Conservation (phyloP, 495 filamentous ascomycete species). For the Penicillium dipodomyicola region DNA sequence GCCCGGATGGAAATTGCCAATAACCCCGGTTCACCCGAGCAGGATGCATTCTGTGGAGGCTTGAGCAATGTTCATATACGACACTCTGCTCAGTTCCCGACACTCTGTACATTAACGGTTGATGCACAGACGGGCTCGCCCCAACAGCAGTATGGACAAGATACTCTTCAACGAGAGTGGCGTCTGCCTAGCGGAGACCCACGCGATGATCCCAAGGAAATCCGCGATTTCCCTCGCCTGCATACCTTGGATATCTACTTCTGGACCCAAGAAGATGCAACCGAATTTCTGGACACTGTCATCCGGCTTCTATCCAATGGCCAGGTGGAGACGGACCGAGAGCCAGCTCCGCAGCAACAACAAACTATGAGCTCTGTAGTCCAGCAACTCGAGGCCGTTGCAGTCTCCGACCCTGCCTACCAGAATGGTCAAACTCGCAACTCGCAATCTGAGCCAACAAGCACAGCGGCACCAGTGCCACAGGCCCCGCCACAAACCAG, state of each 20-base stretch:
- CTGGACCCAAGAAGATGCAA: conserved; percentile 74
- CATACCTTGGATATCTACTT: conserved; percentile 89
- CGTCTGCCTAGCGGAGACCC: conserved; percentile 70
- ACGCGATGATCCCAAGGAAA: conserved; percentile 64
- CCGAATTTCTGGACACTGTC: conserved; percentile 65
- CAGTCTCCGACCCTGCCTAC: conserved; percentile 63
- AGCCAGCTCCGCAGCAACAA: conserved; percentile 48
- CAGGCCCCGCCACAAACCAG: conserved; percentile 20
- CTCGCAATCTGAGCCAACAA: conserved; percentile 38
- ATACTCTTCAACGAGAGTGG: conserved; percentile 62
- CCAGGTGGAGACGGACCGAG: conserved; percentile 54
- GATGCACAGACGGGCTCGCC: conserved; percentile 47
- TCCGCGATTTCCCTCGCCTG: conserved; percentile 71
- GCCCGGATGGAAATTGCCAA: conserved; percentile 84
- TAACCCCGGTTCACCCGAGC: conserved; percentile 77
- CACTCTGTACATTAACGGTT: conserved; percentile 71
- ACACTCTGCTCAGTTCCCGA: conserved; percentile 77
- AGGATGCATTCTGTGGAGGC: conserved; percentile 83
- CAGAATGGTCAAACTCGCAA: conserved; percentile 53
- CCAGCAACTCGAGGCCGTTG: conserved; percentile 78
- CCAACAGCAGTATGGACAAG: conserved; percentile 33
- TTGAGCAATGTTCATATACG: conserved; percentile 62
- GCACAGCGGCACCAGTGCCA: conserved; percentile 35
- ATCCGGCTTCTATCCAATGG: conserved; percentile 56
- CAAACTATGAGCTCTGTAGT: conserved; percentile 72